These are phyloP conservation scores for Glaciozyma martinii DNA, from an alignment of 768 basidiomycete species.

Conservation along the genomic window DNA sequence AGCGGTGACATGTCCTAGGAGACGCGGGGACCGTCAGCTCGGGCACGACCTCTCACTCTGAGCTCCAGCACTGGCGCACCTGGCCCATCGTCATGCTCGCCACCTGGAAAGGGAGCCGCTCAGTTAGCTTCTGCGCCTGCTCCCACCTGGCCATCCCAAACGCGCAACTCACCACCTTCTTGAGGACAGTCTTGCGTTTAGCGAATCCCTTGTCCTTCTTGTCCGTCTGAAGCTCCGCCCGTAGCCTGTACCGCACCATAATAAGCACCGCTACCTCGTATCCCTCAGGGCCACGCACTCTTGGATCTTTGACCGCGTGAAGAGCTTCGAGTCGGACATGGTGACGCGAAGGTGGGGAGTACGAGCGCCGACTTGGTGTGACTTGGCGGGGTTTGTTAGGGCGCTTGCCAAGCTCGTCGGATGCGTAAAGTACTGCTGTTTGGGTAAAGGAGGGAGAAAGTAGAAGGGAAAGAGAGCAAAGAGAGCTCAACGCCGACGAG, in stretches of 20 bases:
- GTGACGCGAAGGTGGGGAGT: background rate
- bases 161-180: constrained; percentile 64
- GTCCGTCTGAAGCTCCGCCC: constrained; percentile 31
- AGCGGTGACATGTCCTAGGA: constrained; percentile 52
- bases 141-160: constrained; percentile 4
- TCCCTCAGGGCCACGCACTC: constrained; percentile 7
- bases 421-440: too few relatives aligned
- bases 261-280: background rate
- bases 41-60: background rate
- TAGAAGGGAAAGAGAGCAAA: too few relatives aligned
- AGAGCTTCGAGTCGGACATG: constrained; percentile 28
- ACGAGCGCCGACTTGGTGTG: background rate
- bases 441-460: too few relatives aligned
- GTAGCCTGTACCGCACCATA: constrained; percentile 14
- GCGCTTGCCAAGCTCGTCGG: too few relatives aligned
- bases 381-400: too few relatives aligned
- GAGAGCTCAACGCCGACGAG: too few relatives aligned
- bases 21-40: constrained; percentile 13
- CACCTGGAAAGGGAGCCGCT: background rate
- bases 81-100: constrained; percentile 99
- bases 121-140: background rate
- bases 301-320: constrained; percentile 24
- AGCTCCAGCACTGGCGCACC: constrained; percentile 52
- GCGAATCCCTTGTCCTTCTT: constrained; percentile 92
- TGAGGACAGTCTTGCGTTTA: constrained; percentile 86